A percentile compares a stretch with the other conserved stretches of the same genome.
These are phyloP conservation scores for Eragrostis tef DNA, from an alignment of 202 grass and related monocot genomes.

Conservation along the genomic window DNA sequence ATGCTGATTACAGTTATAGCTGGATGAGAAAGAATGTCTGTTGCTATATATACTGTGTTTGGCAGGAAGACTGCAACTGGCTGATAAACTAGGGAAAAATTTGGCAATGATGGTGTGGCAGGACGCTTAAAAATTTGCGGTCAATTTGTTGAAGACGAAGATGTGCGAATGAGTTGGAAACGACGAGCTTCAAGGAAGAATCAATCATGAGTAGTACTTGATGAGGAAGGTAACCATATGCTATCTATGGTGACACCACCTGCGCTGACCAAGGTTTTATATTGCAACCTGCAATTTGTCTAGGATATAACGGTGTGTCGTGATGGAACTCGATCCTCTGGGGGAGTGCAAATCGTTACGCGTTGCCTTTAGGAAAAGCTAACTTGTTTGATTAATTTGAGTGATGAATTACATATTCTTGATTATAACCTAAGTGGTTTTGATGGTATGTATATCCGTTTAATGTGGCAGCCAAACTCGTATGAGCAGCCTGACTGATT, in stretches of 20 bases:
- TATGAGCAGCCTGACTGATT: too few species aligned
- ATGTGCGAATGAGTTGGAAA: neutral
- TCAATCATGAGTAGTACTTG: neutral
- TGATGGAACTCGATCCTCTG: neutral
- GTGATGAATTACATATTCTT: neutral
- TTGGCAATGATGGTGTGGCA: neutral
- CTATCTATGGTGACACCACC: neutral
- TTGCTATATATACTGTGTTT: neutral
- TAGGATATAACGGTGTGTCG: neutral
- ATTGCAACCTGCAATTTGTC: neutral
- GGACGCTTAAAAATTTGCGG: neutral
- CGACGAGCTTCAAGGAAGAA: neutral
- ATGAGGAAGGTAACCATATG: slow-evolving; percentile 5
- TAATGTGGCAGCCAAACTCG: too few species aligned
- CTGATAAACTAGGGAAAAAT: neutral
- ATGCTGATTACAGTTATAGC: neutral
- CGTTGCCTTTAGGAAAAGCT: neutral
- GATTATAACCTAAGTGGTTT: too few species aligned
- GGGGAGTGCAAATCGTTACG: neutral
- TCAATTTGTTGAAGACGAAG: slow-evolving; percentile 15
- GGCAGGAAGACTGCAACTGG: neutral
- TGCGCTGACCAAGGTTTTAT: neutral
- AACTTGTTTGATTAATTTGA: neutral
- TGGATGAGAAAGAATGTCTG: neutral
- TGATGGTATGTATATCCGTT: too few species aligned